Evolutionary conservation across 2,329 filamentous ascomycete species (phyloP).

Genomic region (Colletotrichum cereale): DNA sequence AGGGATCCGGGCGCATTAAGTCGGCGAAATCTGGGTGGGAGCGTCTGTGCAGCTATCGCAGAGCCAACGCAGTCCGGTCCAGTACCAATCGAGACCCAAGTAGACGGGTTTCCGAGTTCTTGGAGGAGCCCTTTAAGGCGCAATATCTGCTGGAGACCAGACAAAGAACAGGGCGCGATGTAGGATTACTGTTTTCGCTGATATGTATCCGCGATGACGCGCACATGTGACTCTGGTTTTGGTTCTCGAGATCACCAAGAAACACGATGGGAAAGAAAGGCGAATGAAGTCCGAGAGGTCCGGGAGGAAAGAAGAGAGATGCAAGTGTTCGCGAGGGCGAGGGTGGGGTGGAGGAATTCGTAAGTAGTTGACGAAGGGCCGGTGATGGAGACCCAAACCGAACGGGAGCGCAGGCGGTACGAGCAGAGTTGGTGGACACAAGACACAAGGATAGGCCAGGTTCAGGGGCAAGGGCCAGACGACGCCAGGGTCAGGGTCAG

Average conservation of each 20-base stretch:
- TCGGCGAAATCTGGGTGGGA: conserved; percentile 40
- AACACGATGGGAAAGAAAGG: neutral
- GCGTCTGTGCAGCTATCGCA: conserved; percentile 38
- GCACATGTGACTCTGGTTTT: neutral
- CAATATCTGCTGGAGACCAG: conserved; percentile 20
- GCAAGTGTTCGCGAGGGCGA: neutral
- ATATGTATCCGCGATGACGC: neutral
- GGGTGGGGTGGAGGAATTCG: conserved; percentile 12
- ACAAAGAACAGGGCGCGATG: neutral
- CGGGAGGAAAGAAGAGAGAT: neutral
- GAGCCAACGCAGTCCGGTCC: conserved; percentile 35
- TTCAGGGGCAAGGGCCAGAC: conserved; percentile 34
- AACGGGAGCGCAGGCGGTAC: conserved; percentile 32
- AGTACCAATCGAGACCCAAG: conserved; percentile 38
- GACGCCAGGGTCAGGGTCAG: conserved; percentile 36
- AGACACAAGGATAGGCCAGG: conserved; percentile 32
- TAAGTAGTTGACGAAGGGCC: conserved; percentile 33
- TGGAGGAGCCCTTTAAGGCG: neutral
- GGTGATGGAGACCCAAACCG: conserved; percentile 23
- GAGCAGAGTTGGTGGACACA: conserved; percentile 27
- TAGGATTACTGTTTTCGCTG: neutral
- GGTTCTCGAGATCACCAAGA: neutral
- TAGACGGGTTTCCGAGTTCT: conserved; percentile 19
- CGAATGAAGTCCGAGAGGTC: neutral
- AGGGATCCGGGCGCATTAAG: conserved; percentile 37